Base-by-base conservation (phyloP, 768 basidiomycete species). In the Tephrocybe sp. region DNA sequence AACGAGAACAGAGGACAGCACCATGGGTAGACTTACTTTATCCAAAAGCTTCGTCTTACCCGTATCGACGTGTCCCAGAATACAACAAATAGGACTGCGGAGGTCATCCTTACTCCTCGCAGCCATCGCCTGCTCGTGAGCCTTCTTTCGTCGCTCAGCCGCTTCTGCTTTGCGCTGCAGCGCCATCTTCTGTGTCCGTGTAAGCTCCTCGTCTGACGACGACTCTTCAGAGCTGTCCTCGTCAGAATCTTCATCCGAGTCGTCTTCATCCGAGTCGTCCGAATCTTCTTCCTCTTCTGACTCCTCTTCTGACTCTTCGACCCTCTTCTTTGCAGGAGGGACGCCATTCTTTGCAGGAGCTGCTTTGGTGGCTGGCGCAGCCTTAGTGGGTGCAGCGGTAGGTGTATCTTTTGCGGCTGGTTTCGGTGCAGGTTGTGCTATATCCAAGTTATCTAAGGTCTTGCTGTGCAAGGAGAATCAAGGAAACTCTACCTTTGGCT, bases 41-140 rank as follows among this genome's bases (percentile, higher is more conserved):
- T 99, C 97, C 60, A 99, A 70, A 34, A 99, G 74, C 70, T 97
- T 98, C 12, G 97, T 99, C 73, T 99, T 99, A 53, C 97, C 97
- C 4, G 95, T 98, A 76, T 99, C 97, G 79, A 99, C 97, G 67
- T 99, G 97, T 53, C 97, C 97, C 55, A 99, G 70, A 61, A 99
- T 99, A 81, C 96, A 98, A 65, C 96, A 98, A 65, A 99, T 99
- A 12, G 97, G 97, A 65, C 88, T 92, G 38, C 97, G 88, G 41
- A 99, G 72, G 65, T 98, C 73, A 59, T 98, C 93, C 68, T 90
- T 93, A 65, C 72, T 92, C 45, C 92, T 72, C 4, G 88, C 89
- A 36, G 94, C 90, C 52, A 95, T 67, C 2, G 97, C 95, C 23
- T 82, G 87, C 66, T 90, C 84, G 59, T 87, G 88, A 8, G 88